These are phyloP conservation scores for Crotalaria pallida DNA, from an alignment of 306 rosid genomes.

Conservation along the genomic window DNA sequence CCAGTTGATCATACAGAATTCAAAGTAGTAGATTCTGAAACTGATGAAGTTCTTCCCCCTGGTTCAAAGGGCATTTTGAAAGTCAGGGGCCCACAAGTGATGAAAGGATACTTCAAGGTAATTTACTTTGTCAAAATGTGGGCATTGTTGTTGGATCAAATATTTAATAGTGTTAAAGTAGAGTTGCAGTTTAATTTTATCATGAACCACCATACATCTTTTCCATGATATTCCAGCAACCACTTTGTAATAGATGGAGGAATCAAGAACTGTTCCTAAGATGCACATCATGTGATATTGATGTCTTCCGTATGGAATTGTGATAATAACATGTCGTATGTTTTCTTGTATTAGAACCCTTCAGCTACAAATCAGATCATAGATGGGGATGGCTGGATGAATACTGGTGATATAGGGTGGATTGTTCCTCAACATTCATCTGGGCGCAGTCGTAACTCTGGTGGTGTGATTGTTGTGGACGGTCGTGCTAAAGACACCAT, in stretches of 20 bases:
- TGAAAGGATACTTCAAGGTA: constrained; percentile 96
- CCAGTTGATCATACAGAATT: constrained; percentile 73
- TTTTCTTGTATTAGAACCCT: constrained; percentile 55
- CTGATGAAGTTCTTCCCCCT: constrained; percentile 66
- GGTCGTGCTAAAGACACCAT: constrained; percentile 97
- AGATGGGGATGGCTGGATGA: constrained; percentile 79
- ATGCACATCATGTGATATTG: not conserved
- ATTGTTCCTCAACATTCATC: constrained; percentile 71
- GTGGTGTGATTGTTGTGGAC: constrained; percentile 73
- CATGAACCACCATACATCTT: not conserved
- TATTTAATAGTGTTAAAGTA: no score
- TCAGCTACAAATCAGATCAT: constrained; percentile 63
- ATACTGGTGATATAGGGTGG: constrained; percentile 92
- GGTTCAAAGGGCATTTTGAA: constrained; percentile 81
- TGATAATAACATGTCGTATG: constrained; percentile 23
- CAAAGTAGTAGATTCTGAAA: constrained; percentile 69
- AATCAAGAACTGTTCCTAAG: not conserved
- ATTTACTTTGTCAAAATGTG: not conserved
- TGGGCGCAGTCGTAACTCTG: constrained; percentile 67
- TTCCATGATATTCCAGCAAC: constrained; percentile 4
- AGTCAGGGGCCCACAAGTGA: constrained; percentile 77
- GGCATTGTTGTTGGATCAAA: no score
- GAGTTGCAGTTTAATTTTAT: not conserved
- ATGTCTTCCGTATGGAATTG: not conserved
- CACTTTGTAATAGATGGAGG: not conserved